Evolutionary conservation across 345 rosid genomes (phyloP).

Genomic region (Boechera retrofracta): DNA sequence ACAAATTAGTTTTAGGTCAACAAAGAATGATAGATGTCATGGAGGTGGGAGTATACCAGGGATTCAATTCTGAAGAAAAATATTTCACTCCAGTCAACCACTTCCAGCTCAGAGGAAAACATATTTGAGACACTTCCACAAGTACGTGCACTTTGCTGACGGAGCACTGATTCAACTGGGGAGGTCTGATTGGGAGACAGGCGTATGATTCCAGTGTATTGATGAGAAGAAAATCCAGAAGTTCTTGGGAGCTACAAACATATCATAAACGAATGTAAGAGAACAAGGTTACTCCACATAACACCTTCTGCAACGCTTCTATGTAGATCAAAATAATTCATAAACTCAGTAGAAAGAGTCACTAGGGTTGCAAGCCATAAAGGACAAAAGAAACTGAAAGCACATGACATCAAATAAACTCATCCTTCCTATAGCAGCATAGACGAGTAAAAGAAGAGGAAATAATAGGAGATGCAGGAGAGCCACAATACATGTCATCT

Average conservation of each 20-base stretch:
- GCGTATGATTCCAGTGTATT: conserved; percentile 64
- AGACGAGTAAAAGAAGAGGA: conserved; percentile 10
- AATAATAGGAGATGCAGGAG: conserved; percentile 11
- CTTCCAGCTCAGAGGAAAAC: conserved; percentile 57
- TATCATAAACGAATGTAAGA: conserved; percentile 21
- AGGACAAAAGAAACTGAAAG: conserved; percentile 11
- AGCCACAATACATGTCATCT: conserved; percentile 2
- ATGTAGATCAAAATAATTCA: conserved; percentile 9
- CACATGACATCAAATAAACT: conserved; percentile 10
- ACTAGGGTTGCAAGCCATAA: conserved; percentile 5
- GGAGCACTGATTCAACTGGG: conserved; percentile 53
- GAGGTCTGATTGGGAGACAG: conserved; percentile 58
- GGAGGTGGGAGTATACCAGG: conserved; percentile 53
- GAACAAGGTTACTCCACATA: conserved; percentile 33
- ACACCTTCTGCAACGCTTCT: conserved; percentile 30
- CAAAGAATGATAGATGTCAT: conserved; percentile 23
- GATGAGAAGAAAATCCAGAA: conserved; percentile 67
- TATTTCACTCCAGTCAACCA: conserved; percentile 81
- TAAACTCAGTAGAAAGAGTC: conserved; percentile 14
- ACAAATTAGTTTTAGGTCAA: conserved; percentile 7
- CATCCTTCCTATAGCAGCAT: conserved; percentile 7
- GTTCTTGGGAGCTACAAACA: conserved; percentile 68
- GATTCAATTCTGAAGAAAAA: conserved; percentile 89
- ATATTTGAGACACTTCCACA: conserved; percentile 65
- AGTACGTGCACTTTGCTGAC: conserved; percentile 90